These are phyloP conservation scores for Mycena leptocephala DNA, from an alignment of 768 basidiomycete genomes.

Conservation along the genomic window DNA sequence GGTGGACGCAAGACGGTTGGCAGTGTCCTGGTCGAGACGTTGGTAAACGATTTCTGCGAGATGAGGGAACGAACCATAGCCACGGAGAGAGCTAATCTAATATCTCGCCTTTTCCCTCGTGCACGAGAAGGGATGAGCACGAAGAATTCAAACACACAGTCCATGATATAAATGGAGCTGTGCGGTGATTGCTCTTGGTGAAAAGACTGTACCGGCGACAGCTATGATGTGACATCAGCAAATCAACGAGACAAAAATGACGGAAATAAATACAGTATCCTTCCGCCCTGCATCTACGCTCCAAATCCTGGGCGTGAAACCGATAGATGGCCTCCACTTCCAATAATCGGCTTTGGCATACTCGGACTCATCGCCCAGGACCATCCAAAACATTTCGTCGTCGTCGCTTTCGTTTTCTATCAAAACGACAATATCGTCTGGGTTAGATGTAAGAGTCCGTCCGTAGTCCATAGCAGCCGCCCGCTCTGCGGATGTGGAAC, in stretches of 20 bases:
- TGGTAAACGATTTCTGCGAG: not conserved
- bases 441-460: constrained; percentile 57
- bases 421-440: constrained; percentile 67
- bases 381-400: constrained; percentile 92
- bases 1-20: constrained; percentile 62
- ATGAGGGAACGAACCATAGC: constrained; percentile 57
- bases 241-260: constrained; percentile 3
- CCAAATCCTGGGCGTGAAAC: constrained; percentile 73
- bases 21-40: constrained; percentile 63
- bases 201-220: constrained; percentile 62
- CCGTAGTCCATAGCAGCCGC: constrained; percentile 77
- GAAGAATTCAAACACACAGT: constrained; percentile 88
- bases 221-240: constrained; percentile 53
- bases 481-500: constrained; percentile 74
- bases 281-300: constrained; percentile 61
- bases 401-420: constrained; percentile 76
- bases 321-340: constrained; percentile 71
- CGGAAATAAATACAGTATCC: constrained; percentile 56
- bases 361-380: constrained; percentile 77
- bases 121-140: constrained; percentile 80
- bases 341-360: constrained; percentile 90
- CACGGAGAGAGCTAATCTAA: constrained; percentile 72
- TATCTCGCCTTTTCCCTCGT: constrained; percentile 72
- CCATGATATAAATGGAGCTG: constrained; percentile 74
- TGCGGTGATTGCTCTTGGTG: constrained; percentile 55